Evolutionary conservation across 164 flowering plant genomes (phyloP).

Genomic region (Sextonia rubra): DNA sequence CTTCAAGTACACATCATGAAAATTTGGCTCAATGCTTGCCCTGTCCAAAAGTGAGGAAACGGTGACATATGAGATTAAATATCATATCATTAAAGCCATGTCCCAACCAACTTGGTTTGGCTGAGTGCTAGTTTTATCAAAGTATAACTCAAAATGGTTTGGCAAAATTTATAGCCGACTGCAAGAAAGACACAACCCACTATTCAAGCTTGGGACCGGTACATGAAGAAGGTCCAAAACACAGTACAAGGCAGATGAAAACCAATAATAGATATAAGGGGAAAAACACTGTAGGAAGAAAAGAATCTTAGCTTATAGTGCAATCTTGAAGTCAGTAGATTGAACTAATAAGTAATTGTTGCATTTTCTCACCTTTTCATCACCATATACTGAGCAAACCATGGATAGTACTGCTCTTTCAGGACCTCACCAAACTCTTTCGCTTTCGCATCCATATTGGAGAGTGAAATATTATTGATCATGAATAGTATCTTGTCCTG

Average conservation of each 20-base stretch:
- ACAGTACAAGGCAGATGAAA: neutral
- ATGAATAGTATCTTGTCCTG: slow-evolving; percentile 92
- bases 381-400: slow-evolving; percentile 99
- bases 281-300: neutral
- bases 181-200: too few relatives aligned
- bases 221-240: too few relatives aligned
- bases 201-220: too few relatives aligned
- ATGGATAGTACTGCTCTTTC: slow-evolving; percentile 73
- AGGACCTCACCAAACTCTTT: slow-evolving; percentile 77
- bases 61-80: neutral
- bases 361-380: slow-evolving; percentile 73
- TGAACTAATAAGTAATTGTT: neutral
- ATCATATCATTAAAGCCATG: too few relatives aligned
- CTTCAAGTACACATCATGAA: slow-evolving; percentile 94
- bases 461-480: slow-evolving; percentile 71
- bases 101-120: too few relatives aligned
- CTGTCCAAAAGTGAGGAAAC: slow-evolving; percentile 33
- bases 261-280: neutral
- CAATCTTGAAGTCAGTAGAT: neutral
- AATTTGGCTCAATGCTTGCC: slow-evolving; percentile 97
- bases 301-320: too few relatives aligned
- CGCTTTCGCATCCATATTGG: slow-evolving; percentile 79
- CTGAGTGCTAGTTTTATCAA: too few relatives aligned
- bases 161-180: too few relatives aligned
- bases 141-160: too few relatives aligned